phyloP scores from a whole-genome alignment of 192 early-diverging fungal genomes.

The Backusella psychrophila region DNA sequence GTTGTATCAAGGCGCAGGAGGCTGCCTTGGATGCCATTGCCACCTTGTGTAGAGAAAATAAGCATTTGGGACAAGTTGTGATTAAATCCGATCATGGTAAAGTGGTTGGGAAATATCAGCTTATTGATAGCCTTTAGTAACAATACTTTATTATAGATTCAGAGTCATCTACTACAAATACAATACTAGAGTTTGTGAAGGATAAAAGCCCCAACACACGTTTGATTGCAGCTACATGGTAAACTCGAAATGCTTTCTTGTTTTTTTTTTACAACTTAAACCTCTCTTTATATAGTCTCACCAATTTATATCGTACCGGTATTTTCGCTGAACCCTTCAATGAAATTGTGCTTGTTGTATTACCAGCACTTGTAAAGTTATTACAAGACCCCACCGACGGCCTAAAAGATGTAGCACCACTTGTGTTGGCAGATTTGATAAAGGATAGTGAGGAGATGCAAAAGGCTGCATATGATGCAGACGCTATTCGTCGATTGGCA shows the following conservation, averaged over 20 bases:
- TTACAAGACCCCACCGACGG: constrained; percentile 47
- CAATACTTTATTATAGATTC: background rate
- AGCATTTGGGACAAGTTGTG: constrained; percentile 50
- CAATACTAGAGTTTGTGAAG: constrained; percentile 62
- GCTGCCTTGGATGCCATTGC: constrained; percentile 76
- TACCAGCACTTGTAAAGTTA: constrained; percentile 72
- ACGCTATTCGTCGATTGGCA: constrained; percentile 65
- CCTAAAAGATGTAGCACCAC: constrained; percentile 66
- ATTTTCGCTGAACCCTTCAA: constrained; percentile 51
- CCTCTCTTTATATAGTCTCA: constrained; percentile 40
- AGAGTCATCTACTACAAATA: constrained; percentile 19
- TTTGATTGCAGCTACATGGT: constrained; percentile 70
- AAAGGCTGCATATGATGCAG: constrained; percentile 71
- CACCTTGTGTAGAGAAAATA: constrained; percentile 60
- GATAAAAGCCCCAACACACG: constrained; percentile 67
- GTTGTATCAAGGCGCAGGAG: constrained; percentile 68
- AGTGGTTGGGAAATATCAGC: no score
- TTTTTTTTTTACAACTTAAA: background rate
- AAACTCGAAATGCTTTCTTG: background rate
- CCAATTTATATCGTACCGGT: constrained; percentile 62
- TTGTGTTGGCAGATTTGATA: constrained; percentile 68
- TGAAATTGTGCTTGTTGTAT: constrained; percentile 52
- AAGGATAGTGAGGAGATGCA: constrained; percentile 72
- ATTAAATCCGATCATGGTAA: constrained; percentile 46
- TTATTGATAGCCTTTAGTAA: no score